Evolutionary conservation across 805 yeast species (phyloP).

Genomic region (Cyberlindnera suaveolens): DNA sequence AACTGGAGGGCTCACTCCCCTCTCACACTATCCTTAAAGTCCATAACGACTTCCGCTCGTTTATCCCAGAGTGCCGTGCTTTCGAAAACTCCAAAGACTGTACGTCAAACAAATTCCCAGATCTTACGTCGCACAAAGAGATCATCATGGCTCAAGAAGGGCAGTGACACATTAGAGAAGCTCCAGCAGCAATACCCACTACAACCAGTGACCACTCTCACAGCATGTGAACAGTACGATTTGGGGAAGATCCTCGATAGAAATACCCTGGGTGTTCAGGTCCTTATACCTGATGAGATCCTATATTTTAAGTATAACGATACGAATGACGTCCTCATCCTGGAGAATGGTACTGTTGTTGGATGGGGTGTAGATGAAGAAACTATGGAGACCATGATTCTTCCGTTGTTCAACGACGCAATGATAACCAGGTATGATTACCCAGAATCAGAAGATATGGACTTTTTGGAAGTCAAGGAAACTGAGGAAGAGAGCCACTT

Average conservation of each 20-base stretch:
- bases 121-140: constrained; percentile 11
- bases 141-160: constrained; percentile 1
- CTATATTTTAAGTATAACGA: constrained; percentile 41
- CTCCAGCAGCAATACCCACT: constrained; percentile 6
- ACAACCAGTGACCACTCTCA: constrained; percentile 57
- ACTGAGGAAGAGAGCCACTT: constrained; percentile 31
- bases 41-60: background rate
- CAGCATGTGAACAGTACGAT: constrained; percentile 69
- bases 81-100: constrained; percentile 5
- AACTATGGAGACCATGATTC: constrained; percentile 36
- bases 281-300: constrained; percentile 63
- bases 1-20: too few species aligned
- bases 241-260: constrained; percentile 33
- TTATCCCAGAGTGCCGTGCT: background rate
- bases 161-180: constrained; percentile 1
- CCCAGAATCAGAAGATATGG: constrained; percentile 82
- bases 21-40: too few species aligned
- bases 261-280: constrained; percentile 27
- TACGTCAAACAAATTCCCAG: constrained; percentile 8
- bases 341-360: constrained; percentile 74
- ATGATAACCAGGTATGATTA: constrained; percentile 39
- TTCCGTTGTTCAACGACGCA: constrained; percentile 48
- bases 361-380: constrained; percentile 76
- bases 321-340: constrained; percentile 54
- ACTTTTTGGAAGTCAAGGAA: constrained; percentile 40